phyloP scores from a whole-genome alignment of 371 early-diverging fungal genomes.

The Mortierella sp. region DNA sequence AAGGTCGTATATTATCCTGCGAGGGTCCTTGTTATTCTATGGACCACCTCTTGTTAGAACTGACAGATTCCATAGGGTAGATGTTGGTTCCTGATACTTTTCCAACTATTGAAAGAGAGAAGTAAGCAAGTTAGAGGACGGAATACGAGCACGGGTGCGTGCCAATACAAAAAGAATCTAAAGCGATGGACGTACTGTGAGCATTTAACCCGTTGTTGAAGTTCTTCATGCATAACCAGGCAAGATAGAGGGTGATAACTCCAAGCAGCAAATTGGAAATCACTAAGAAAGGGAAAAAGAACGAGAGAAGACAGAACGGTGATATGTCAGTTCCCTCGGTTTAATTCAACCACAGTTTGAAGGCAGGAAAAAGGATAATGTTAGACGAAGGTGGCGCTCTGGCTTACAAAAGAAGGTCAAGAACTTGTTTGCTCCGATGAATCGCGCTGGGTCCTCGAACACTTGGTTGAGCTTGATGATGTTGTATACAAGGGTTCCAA shows the following conservation, averaged over 20 bases:
- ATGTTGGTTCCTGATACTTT: slow-evolving; percentile 58
- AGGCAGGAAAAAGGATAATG: not conserved
- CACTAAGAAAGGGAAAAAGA: slow-evolving; percentile 54
- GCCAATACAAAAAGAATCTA: not conserved
- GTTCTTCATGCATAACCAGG: slow-evolving; percentile 78
- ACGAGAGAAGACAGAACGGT: slow-evolving; percentile 4
- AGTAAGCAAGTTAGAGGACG: not conserved
- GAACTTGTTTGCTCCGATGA: slow-evolving; percentile 55
- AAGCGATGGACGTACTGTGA: slow-evolving; percentile 46
- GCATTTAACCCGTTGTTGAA: slow-evolving; percentile 88
- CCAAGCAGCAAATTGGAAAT: slow-evolving; percentile 76
- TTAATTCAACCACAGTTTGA: not conserved
- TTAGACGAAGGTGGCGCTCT: not conserved
- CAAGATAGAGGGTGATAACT: slow-evolving; percentile 55
- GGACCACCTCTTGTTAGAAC: slow-evolving; percentile 47
- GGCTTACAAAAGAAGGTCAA: slow-evolving; percentile 54
- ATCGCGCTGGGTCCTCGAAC: slow-evolving; percentile 20
- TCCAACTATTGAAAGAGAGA: slow-evolving; percentile 29
- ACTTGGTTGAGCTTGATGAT: slow-evolving; percentile 57
- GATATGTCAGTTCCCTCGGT: not conserved
- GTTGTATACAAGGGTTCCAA: slow-evolving; percentile 56
- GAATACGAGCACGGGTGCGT: not conserved
- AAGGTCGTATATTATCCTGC: not conserved
- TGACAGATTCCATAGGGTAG: slow-evolving; percentile 54
- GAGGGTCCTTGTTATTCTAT: slow-evolving; percentile 33